A percentile compares a stretch with the other conserved stretches of the same genome.
These are phyloP conservation scores for Pisolithus marmoratus DNA, from an alignment of 768 basidiomycete species.

Conservation along the genomic window DNA sequence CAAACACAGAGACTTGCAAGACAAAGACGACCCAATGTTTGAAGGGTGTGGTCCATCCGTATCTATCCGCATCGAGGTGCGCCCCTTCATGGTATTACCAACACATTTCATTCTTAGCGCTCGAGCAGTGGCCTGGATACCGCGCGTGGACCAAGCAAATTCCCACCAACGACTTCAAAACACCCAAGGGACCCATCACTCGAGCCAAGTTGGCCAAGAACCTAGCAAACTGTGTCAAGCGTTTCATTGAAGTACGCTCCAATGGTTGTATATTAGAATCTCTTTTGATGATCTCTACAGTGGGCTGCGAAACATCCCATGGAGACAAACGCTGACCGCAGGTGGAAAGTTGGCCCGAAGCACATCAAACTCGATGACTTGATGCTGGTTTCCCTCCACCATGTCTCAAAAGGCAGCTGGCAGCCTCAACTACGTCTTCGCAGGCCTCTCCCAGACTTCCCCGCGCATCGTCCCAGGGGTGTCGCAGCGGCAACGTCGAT, in stretches of 20 bases:
- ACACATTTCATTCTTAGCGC: neutral
- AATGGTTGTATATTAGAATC: neutral
- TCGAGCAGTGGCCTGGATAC: constrained; percentile 71
- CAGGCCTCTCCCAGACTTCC: neutral
- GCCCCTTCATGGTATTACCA: constrained; percentile 11
- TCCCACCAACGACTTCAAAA: constrained; percentile 75
- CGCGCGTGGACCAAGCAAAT: constrained; percentile 75
- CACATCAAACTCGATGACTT: constrained; percentile 62
- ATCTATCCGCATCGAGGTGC: constrained; percentile 70
- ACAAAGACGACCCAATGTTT: constrained; percentile 65
- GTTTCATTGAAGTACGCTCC: constrained; percentile 53
- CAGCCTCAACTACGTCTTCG: constrained; percentile 67
- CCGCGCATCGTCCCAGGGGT: constrained; percentile 1
- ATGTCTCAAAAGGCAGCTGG: constrained; percentile 80
- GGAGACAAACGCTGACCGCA: constrained; percentile 57
- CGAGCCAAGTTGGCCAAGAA: constrained; percentile 73
- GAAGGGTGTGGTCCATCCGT: constrained; percentile 71
- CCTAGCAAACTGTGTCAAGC: constrained; percentile 67
- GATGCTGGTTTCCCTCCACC: constrained; percentile 72
- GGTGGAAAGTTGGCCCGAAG: constrained; percentile 56
- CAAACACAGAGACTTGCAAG: constrained; percentile 47
- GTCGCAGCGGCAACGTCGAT: neutral
- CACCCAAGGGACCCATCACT: constrained; percentile 73
- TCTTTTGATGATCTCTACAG: constrained; percentile 28
- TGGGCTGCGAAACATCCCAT: constrained; percentile 43